These are phyloP conservation scores for Beauveria rudraprayagi DNA, from an alignment of 2,329 filamentous ascomycete species.

Conservation along the genomic window DNA sequence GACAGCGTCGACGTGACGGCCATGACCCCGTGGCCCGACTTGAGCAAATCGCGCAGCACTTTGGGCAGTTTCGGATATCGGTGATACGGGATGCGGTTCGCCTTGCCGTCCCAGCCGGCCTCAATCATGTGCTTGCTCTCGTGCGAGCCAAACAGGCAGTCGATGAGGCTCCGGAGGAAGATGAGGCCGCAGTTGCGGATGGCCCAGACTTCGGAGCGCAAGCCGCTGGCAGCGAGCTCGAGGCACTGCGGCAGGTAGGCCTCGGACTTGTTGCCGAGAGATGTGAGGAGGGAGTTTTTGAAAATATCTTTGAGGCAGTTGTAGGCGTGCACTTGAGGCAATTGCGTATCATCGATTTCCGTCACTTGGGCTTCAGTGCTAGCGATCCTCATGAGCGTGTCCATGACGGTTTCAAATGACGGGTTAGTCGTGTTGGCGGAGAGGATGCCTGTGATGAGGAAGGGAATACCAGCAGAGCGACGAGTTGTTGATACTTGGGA, in stretches of 20 bases:
- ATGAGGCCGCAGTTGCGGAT: constrained; percentile 90
- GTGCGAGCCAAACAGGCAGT: constrained; percentile 66
- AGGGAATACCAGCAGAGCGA: constrained; percentile 84
- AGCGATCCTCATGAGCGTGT: constrained; percentile 53
- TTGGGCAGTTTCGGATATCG: constrained; percentile 58
- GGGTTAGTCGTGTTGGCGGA: constrained; percentile 52
- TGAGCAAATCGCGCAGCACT: constrained; percentile 56
- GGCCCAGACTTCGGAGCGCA: constrained; percentile 82
- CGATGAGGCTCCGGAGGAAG: constrained; percentile 77
- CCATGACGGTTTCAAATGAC: constrained; percentile 58
- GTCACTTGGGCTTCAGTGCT: constrained; percentile 42
- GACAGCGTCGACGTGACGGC: constrained; percentile 25
- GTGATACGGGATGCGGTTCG: constrained; percentile 59
- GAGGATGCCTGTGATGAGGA: constrained; percentile 75
- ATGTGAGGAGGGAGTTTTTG: constrained; percentile 68
- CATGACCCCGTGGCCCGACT: constrained; percentile 39
- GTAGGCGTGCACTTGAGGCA: constrained; percentile 89
- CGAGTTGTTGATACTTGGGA: constrained; percentile 76
- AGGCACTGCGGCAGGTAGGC: constrained; percentile 65
- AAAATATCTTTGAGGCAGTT: constrained; percentile 93
- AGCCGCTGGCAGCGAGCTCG: constrained; percentile 68
- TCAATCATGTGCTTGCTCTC: constrained; percentile 59
- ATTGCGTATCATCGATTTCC: constrained; percentile 54
- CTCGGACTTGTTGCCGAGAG: constrained; percentile 65
- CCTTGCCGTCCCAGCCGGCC: constrained; percentile 55